Percentiles rank a stretch among this genome's conserved stretches.
These are phyloP conservation scores for Solanum dulcamara DNA, from an alignment of 257 asterid genomes.

Conservation along the genomic window DNA sequence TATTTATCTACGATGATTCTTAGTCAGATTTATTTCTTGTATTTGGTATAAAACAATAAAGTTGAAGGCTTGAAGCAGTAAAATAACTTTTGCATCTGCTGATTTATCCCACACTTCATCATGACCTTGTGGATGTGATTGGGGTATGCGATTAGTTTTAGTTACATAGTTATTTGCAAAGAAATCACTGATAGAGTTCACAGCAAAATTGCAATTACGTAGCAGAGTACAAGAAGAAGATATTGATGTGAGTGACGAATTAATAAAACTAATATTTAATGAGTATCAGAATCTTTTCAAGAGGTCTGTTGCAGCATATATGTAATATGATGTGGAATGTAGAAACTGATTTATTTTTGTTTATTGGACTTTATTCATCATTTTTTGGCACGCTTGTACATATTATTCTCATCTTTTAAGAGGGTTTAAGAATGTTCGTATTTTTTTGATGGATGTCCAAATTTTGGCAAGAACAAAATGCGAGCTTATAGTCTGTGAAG, in stretches of 20 bases:
- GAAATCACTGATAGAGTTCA: background rate
- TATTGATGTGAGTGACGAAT: background rate
- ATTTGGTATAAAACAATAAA: background rate
- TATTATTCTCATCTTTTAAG: background rate
- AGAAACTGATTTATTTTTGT: background rate
- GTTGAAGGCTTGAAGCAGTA: background rate
- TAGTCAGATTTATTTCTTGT: background rate
- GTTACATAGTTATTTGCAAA: background rate
- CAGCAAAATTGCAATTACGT: background rate
- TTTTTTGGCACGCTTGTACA: background rate
- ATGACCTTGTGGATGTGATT: background rate
- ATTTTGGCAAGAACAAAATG: background rate
- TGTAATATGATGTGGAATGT: background rate
- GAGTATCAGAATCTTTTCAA: background rate
- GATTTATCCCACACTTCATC: background rate
- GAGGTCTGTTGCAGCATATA: background rate
- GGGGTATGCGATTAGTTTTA: background rate
- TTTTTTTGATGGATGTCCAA: background rate
- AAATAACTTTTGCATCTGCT: background rate
- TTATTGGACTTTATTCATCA: background rate
- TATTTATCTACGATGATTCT: background rate
- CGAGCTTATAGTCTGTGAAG: background rate
- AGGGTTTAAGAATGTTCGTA: background rate
- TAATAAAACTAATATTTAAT: background rate
- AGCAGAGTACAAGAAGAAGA: background rate